Percentiles rank a stretch among this genome's conserved stretches.
Conservation (phyloP, 441 rosid genomes). For the Aquilaria agallochum region DNA sequence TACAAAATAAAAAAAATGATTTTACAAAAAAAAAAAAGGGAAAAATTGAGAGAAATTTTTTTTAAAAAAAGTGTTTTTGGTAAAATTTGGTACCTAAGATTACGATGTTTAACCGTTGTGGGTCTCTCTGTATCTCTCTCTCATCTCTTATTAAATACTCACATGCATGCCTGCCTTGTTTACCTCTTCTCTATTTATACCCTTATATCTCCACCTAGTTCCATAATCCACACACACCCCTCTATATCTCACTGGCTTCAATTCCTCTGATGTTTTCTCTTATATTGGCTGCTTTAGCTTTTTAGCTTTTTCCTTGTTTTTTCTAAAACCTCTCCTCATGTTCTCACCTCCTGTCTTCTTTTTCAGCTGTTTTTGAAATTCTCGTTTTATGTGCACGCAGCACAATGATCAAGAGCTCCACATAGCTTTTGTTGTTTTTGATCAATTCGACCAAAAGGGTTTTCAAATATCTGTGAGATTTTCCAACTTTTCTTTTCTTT, state of each 20-base stretch:
- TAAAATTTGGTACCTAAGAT: slow-evolving; percentile 44
- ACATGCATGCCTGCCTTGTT: slow-evolving; percentile 14
- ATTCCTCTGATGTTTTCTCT: background rate
- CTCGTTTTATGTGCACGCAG: slow-evolving; percentile 11
- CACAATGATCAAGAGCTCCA: slow-evolving; percentile 6
- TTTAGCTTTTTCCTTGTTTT: background rate
- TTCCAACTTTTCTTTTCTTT: slow-evolving; percentile 11
- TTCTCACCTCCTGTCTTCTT: background rate
- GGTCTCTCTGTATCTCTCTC: slow-evolving; percentile 25
- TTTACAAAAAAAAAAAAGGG: no score
- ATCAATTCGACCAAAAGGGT: background rate
- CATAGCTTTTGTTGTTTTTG: slow-evolving; percentile 21
- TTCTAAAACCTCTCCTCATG: background rate
- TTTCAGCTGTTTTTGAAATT: background rate
- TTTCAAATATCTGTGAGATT: slow-evolving; percentile 11
- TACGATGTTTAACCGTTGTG: slow-evolving; percentile 73
- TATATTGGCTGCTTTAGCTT: background rate
- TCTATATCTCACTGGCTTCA: background rate
- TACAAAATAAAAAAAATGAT: no score
- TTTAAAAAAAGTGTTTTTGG: no score
- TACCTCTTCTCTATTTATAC: slow-evolving; percentile 20
- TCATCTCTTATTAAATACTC: slow-evolving; percentile 25
- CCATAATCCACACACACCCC: background rate
- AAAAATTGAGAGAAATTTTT: no score
- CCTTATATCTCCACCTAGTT: slow-evolving; percentile 20